Percentiles rank a stretch among this genome's conserved stretches.
Conservation (phyloP, 352 stramenopile species). For the Globisporangium middletonii region DNA sequence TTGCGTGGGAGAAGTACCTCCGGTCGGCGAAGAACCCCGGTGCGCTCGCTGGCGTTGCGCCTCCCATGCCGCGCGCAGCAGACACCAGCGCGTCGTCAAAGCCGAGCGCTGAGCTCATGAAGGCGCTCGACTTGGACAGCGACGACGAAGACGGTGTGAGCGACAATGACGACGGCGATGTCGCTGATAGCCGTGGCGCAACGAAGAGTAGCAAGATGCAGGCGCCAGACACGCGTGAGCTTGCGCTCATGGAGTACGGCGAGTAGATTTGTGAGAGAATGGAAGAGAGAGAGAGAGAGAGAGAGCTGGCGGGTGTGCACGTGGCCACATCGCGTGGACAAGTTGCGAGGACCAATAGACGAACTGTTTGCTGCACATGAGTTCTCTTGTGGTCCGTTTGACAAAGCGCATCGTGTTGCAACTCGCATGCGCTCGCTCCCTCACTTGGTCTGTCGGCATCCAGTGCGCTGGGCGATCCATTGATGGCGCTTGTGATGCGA, state of each 20-base stretch:
- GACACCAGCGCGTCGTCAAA: conserved; percentile 10
- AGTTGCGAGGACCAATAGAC: too few relatives aligned
- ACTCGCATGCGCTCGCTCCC: too few relatives aligned
- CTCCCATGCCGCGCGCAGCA: conserved; percentile 29
- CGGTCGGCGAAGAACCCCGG: conserved; percentile 50
- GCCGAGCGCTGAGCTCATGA: conserved; percentile 16
- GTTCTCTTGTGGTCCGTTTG: too few relatives aligned
- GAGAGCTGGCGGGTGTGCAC: not conserved
- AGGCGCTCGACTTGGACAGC: conserved; percentile 20
- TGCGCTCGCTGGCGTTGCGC: conserved; percentile 45
- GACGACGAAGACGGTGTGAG: conserved; percentile 23
- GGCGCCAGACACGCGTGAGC: conserved; percentile 54
- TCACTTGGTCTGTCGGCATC: too few relatives aligned
- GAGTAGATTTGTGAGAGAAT: conserved; percentile 26
- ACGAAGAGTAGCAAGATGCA: conserved; percentile 17
- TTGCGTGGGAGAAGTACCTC: conserved; percentile 81
- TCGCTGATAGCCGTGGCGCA: conserved; percentile 8
- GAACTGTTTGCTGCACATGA: too few relatives aligned
- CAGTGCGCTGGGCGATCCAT: too few relatives aligned
- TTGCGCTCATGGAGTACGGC: conserved; percentile 71
- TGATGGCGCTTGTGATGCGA: too few relatives aligned
- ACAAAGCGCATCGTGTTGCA: too few relatives aligned
- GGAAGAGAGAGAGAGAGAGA: not conserved
- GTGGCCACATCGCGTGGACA: too few relatives aligned
- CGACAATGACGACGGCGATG: conserved; percentile 18